phyloP scores from a whole-genome alignment of 1,284 basidiomycete genomes.

The Moniliella sp. region DNA sequence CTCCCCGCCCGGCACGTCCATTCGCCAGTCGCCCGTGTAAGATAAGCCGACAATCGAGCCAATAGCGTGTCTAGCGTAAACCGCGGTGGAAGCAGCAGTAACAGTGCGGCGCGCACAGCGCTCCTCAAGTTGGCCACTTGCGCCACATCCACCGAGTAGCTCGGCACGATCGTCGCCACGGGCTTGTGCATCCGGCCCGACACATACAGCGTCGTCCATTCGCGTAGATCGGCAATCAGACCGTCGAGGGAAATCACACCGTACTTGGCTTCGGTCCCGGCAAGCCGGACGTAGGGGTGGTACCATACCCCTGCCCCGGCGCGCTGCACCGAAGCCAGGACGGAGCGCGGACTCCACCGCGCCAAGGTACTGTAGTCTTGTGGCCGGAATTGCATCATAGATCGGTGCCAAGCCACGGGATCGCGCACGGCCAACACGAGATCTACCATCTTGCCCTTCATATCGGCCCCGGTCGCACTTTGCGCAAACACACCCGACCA shows the following conservation, averaged over 20 bases:
- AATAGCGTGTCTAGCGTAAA: slow-evolving; percentile 65
- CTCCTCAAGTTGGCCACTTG: slow-evolving; percentile 80
- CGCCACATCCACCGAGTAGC: slow-evolving; percentile 66
- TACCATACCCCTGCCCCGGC: slow-evolving; percentile 69
- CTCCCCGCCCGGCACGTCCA: slow-evolving; percentile 69
- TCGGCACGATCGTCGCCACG: slow-evolving; percentile 36
- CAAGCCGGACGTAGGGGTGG: slow-evolving; percentile 22
- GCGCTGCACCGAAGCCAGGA: slow-evolving; percentile 56
- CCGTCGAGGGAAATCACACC: slow-evolving; percentile 81
- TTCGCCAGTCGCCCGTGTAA: slow-evolving; percentile 66
- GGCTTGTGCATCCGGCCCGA: slow-evolving; percentile 95
- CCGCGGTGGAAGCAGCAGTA: slow-evolving; percentile 41
- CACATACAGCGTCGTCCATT: slow-evolving; percentile 81
- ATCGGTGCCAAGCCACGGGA: slow-evolving; percentile 71
- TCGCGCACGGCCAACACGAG: slow-evolving; percentile 86
- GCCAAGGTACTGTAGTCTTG: slow-evolving; percentile 70
- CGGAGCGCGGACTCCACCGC: slow-evolving; percentile 53
- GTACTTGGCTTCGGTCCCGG: slow-evolving; percentile 67
- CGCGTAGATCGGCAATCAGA: slow-evolving; percentile 65
- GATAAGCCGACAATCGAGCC: slow-evolving; percentile 64
- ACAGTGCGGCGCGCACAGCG: slow-evolving; percentile 58
- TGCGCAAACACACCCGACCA: neutral
- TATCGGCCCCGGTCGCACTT: neutral
- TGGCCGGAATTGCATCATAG: slow-evolving; percentile 74
- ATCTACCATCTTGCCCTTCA: slow-evolving; percentile 72